A percentile compares a stretch with the other conserved stretches of the same genome.
Evolutionary conservation across 208 protist species (phyloP).

Genomic region (Acanthamoeba sp.): DNA sequence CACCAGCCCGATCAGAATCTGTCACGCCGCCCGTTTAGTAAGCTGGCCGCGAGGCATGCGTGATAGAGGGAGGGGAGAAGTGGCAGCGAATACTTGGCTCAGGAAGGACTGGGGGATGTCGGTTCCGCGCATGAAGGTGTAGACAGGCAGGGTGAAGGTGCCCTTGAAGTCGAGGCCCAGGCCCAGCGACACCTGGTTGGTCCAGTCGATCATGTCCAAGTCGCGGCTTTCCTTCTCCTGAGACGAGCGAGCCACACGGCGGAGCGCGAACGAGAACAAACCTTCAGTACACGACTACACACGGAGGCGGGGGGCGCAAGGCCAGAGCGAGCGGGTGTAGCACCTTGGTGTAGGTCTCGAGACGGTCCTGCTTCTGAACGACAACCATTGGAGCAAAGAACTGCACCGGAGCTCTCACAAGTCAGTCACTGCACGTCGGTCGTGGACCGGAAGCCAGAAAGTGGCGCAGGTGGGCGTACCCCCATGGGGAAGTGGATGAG

Average conservation of each 20-base stretch:
- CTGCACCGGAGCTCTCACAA: too few species aligned
- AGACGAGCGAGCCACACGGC: too few species aligned
- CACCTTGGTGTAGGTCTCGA: constrained; percentile 68
- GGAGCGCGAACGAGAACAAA: too few species aligned
- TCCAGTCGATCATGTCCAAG: constrained; percentile 50
- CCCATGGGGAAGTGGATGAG: constrained; percentile 59
- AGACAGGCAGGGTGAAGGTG: constrained; percentile 37
- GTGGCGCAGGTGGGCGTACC: not conserved
- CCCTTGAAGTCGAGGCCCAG: constrained; percentile 34
- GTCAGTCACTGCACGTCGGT: too few species aligned
- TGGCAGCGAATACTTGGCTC: constrained; percentile 7
- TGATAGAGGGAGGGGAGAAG: not conserved
- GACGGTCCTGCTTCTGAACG: constrained; percentile 44
- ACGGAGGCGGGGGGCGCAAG: not conserved
- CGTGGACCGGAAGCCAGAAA: not conserved
- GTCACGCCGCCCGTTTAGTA: constrained; percentile 18
- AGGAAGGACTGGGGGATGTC: constrained; percentile 56
- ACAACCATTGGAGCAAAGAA: constrained; percentile 60
- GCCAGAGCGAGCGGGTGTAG: not conserved
- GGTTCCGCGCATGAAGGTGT: constrained; percentile 40
- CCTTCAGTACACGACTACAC: not conserved
- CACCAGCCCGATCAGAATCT: constrained; percentile 92
- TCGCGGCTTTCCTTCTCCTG: constrained; percentile 58
- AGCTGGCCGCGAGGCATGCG: not conserved
- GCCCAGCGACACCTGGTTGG: constrained; percentile 59